phyloP scores from a whole-genome alignment of 345 rosid species.

The Orychophragmus violaceus region DNA sequence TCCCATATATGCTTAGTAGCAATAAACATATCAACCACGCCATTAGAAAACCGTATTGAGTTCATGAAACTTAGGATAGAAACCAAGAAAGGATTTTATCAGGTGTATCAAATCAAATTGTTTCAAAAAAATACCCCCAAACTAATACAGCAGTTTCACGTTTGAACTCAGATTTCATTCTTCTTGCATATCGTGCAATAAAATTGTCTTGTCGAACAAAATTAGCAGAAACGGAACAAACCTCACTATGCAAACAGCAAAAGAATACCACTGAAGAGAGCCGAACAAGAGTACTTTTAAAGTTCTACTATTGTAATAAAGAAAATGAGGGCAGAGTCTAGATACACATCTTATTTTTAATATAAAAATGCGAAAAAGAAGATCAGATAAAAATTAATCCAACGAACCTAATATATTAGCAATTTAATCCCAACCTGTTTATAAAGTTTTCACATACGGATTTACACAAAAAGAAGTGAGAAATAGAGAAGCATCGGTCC shows the following conservation, averaged over 20 bases:
- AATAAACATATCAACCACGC: background rate
- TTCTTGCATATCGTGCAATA: background rate
- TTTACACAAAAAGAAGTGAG: background rate
- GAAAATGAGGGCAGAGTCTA: background rate
- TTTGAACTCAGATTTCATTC: background rate
- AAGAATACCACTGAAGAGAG: background rate
- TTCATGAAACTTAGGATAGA: background rate
- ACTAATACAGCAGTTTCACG: background rate
- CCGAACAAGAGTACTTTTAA: background rate
- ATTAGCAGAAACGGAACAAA: background rate
- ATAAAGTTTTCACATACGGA: background rate
- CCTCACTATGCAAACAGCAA: background rate
- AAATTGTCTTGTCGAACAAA: background rate
- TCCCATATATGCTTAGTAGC: constrained; percentile 4
- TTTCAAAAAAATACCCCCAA: background rate
- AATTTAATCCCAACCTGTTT: background rate
- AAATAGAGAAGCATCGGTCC: background rate
- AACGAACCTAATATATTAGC: background rate
- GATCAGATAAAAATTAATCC: background rate
- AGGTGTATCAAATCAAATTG: background rate
- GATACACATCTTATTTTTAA: background rate
- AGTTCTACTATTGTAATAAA: background rate
- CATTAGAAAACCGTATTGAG: background rate
- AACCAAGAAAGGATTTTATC: background rate
- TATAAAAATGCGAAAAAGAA: background rate